These are phyloP conservation scores for Pichia paraexigua DNA, from an alignment of 805 yeast species.

Conservation along the genomic window DNA sequence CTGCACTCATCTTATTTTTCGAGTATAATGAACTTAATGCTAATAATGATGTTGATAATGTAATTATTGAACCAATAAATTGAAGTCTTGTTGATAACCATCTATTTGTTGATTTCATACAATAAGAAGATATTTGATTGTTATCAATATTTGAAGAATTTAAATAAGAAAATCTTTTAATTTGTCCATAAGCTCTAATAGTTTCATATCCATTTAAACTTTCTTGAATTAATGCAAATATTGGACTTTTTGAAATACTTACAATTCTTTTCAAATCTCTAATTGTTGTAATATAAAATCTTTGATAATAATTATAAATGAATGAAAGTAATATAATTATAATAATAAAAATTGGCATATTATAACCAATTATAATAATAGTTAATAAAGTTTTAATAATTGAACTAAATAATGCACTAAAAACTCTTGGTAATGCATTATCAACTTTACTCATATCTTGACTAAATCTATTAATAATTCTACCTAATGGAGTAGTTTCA, in stretches of 20 bases:
- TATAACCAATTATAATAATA: slow-evolving; percentile 41
- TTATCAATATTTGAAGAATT: slow-evolving; percentile 45
- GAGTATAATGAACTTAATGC: slow-evolving; percentile 35
- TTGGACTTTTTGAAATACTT: slow-evolving; percentile 64
- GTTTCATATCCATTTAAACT: slow-evolving; percentile 71
- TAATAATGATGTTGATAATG: slow-evolving; percentile 43
- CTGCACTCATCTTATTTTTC: slow-evolving; percentile 40
- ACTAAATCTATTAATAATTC: slow-evolving; percentile 58
- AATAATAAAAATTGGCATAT: slow-evolving; percentile 46
- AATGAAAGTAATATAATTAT: slow-evolving; percentile 40
- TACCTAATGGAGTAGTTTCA: slow-evolving; percentile 62
- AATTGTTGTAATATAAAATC: slow-evolving; percentile 58
- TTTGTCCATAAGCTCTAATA: slow-evolving; percentile 69
- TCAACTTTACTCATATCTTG: slow-evolving; percentile 55
- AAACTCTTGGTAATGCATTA: slow-evolving; percentile 45
- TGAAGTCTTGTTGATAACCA: slow-evolving; percentile 61
- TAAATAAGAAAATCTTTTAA: slow-evolving; percentile 48
- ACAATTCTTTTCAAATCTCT: slow-evolving; percentile 73
- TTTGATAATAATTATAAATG: slow-evolving; percentile 64
- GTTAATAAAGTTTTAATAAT: slow-evolving; percentile 41
- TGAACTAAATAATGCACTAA: slow-evolving; percentile 39
- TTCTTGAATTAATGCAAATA: slow-evolving; percentile 77
- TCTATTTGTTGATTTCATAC: slow-evolving; percentile 49
- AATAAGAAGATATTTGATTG: slow-evolving; percentile 39
- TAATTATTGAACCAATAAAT: slow-evolving; percentile 49